phyloP scores from a whole-genome alignment of 257 asterid species.

The Solanum sitiens region DNA sequence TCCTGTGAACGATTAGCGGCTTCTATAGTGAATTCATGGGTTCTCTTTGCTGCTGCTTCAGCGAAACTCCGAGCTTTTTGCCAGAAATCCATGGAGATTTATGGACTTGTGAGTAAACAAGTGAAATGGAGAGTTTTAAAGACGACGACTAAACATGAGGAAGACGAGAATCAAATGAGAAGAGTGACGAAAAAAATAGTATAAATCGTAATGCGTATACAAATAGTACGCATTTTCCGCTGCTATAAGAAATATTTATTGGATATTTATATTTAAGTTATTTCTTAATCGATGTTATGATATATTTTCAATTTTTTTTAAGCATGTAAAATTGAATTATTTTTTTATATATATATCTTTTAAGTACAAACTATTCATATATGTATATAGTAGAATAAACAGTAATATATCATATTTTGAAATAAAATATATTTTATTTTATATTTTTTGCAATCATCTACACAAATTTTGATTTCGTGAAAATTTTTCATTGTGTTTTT shows the following conservation, averaged over 20 bases:
- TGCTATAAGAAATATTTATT: background rate
- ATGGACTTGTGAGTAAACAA: background rate
- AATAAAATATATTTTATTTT: no score
- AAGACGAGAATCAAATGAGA: background rate
- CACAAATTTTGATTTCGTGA: no score
- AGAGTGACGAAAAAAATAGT: background rate
- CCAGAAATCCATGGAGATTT: conserved; percentile 69
- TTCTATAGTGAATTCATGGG: conserved; percentile 61
- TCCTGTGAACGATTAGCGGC: conserved; percentile 56
- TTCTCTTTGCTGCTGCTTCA: conserved; percentile 77
- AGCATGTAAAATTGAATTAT: no score
- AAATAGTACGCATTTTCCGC: background rate
- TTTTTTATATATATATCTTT: no score
- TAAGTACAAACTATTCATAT: no score
- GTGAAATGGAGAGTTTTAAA: background rate
- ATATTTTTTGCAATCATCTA: no score
- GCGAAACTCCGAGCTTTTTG: conserved; percentile 72
- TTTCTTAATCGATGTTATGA: no score
- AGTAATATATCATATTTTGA: no score
- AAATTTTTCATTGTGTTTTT: no score
- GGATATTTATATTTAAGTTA: background rate
- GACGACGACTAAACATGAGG: background rate
- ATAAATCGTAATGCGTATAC: background rate
- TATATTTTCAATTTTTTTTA: no score
- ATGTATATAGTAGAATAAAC: no score